Evolutionary conservation across 306 rosid species (phyloP), one percentile per base, ranked within the genome.

Genomic region (Casuarina glauca): DNA sequence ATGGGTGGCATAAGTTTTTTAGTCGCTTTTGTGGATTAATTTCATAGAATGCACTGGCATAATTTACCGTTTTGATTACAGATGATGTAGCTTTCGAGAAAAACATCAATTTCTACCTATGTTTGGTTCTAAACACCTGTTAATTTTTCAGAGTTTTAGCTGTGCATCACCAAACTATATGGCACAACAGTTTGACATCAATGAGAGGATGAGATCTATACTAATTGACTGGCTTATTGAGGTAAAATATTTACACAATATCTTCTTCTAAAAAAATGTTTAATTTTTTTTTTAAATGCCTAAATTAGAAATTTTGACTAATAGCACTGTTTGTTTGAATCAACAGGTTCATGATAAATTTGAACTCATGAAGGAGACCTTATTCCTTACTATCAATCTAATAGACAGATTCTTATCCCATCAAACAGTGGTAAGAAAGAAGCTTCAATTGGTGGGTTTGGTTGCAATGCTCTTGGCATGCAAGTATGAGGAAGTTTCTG

Each of bases 391-490:
- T 0, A 82, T 96, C 58, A 96, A 91, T 75, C 82, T 96, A 0
- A 93, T 93, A 71, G 98, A 96, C 70, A 85, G 99, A 83, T 96
- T 93, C 80, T 84, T 96, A 82, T 87, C 85, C 36, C 84, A 85
- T 73, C 86, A 87, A 53, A 70, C 84, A 32, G 88, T 93, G 5
- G 83, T 90, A 32, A 91, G 99, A 81, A 96, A 89, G 91, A 93
- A 96, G 78, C 99, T 96, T 82, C 99, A 96, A 80, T 77, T 96
- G 86, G 98, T 96, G 74, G 99, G 99, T 7, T 76, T 96, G 84
- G 99, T 96, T 78, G 96, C 98, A 45, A 90, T 96, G 99, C 99
- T 96, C 55, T 83, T 96, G 81, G 99, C 99, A 20, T 96, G 99
- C 90, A 96, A 96, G 68, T 96, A 96, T 66, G 99, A 96, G 79